Percentiles rank a stretch among this genome's conserved stretches.
phyloP scores from a whole-genome alignment of 176 grass and related monocot species.

The Avena insularis region DNA sequence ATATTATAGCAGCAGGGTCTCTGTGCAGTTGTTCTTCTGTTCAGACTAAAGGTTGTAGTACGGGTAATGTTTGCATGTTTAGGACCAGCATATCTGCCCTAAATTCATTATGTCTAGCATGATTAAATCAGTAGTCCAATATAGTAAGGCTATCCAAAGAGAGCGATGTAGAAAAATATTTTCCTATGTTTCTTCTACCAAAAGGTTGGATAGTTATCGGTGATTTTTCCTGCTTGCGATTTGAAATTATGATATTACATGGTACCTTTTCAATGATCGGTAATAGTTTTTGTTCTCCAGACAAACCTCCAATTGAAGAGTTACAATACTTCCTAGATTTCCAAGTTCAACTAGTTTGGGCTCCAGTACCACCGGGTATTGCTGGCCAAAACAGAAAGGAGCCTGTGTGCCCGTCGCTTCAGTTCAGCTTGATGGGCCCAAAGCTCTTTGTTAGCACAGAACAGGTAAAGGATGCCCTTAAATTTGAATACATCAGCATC shows the following conservation, averaged over 20 bases:
- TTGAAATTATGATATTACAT: slow-evolving; percentile 23
- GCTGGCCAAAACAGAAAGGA: slow-evolving; percentile 89
- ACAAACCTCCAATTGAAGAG: slow-evolving; percentile 95
- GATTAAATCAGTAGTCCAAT: slow-evolving; percentile 7
- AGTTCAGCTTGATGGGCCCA: slow-evolving; percentile 93
- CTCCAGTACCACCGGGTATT: slow-evolving; percentile 79
- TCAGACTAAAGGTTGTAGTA: slow-evolving; percentile 26
- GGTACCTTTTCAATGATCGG: slow-evolving; percentile 28
- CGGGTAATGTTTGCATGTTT: background rate
- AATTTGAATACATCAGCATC: background rate
- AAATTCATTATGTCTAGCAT: background rate
- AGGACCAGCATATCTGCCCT: background rate
- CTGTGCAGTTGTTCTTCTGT: background rate
- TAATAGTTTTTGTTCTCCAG: slow-evolving; percentile 59
- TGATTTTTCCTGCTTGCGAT: background rate
- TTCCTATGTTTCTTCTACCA: slow-evolving; percentile 14
- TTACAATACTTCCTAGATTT: slow-evolving; percentile 99
- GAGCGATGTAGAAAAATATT: background rate
- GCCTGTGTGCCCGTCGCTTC: slow-evolving; percentile 91
- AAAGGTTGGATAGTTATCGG: background rate
- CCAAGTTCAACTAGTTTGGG: slow-evolving; percentile 87
- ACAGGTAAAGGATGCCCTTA: slow-evolving; percentile 66
- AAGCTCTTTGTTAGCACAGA: slow-evolving; percentile 98
- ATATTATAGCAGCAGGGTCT: background rate
- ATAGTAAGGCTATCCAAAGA: background rate